Evolutionary conservation across 2,329 filamentous ascomycete species (phyloP).

Genomic region (Epichloe elymi): DNA sequence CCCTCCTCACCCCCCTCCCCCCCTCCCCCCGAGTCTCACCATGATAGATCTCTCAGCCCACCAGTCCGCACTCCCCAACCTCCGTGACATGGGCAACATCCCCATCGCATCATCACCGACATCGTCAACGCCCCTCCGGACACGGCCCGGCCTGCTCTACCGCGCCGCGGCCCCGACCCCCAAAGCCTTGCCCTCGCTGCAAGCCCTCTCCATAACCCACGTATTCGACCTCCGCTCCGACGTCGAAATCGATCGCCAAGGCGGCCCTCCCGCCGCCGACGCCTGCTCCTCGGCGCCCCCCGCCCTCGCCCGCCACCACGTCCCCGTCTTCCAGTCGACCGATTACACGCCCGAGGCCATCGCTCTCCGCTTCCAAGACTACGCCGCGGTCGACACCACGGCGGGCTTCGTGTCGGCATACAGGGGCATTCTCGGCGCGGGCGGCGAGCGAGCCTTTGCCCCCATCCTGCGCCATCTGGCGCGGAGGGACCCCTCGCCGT

Average conservation of each 20-base stretch:
- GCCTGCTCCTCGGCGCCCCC: constrained; percentile 2
- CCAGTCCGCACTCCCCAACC: constrained; percentile 45
- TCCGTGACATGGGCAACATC: constrained; percentile 54
- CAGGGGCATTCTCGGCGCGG: constrained; percentile 43
- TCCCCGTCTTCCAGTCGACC: constrained; percentile 49
- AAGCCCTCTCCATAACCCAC: constrained; percentile 43
- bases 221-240: constrained; percentile 57
- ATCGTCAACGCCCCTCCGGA: constrained; percentile 29
- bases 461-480: constrained; percentile 43
- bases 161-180: constrained; percentile 52
- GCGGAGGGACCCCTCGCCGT: constrained; percentile 27
- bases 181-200: constrained; percentile 38
- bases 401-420: constrained; percentile 54
- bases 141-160: constrained; percentile 47
- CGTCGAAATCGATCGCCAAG: constrained; percentile 39
- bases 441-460: constrained; percentile 33
- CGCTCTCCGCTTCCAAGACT: constrained; percentile 46
- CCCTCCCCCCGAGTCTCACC: neutral
- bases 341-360: constrained; percentile 51
- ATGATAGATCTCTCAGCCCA: constrained; percentile 24
- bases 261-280: constrained; percentile 15
- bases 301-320: constrained; percentile 35
- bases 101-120: constrained; percentile 25
- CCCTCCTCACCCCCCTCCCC: too few relatives aligned
- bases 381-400: constrained; percentile 35